phyloP scores from a whole-genome alignment of 345 rosid genomes.

The Moricandia arvensis region DNA sequence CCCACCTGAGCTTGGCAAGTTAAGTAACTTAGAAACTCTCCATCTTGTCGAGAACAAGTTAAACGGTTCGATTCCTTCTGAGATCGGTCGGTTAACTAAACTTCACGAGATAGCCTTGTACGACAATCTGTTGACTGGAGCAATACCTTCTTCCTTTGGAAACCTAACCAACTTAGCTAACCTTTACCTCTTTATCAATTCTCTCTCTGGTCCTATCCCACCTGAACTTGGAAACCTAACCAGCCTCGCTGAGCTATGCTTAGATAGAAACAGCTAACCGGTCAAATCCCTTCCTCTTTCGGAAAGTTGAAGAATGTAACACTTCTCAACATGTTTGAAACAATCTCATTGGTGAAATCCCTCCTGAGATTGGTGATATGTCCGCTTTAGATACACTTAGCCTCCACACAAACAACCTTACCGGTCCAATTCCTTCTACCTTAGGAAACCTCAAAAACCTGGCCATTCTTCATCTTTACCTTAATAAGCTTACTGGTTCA shows the following conservation, averaged over 20 bases:
- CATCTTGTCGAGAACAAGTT: constrained; percentile 41
- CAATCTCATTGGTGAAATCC: constrained; percentile 29
- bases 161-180: constrained; percentile 38
- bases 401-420: constrained; percentile 30
- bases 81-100: constrained; percentile 37
- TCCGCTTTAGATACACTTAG: constrained; percentile 27
- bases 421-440: constrained; percentile 33
- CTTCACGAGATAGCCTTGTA: constrained; percentile 23
- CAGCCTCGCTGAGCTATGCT: constrained; percentile 39
- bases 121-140: constrained; percentile 41
- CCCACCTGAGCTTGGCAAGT: constrained; percentile 43
- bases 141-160: constrained; percentile 39
- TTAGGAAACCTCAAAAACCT: constrained; percentile 27
- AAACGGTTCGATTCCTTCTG: constrained; percentile 41
- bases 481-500: constrained; percentile 12
- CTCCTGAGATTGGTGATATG: constrained; percentile 38
- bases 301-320: constrained; percentile 39
- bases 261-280: constrained; percentile 38
- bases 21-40: constrained; percentile 36
- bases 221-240: constrained; percentile 39
- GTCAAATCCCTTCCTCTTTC: constrained; percentile 39
- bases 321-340: constrained; percentile 29
- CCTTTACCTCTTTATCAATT: constrained; percentile 37
- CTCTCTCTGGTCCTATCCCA: constrained; percentile 37
- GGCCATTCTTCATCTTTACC: constrained; percentile 27